These are phyloP conservation scores for Calonectria crousiana DNA, from an alignment of 2,329 filamentous ascomycete genomes.

Conservation along the genomic window DNA sequence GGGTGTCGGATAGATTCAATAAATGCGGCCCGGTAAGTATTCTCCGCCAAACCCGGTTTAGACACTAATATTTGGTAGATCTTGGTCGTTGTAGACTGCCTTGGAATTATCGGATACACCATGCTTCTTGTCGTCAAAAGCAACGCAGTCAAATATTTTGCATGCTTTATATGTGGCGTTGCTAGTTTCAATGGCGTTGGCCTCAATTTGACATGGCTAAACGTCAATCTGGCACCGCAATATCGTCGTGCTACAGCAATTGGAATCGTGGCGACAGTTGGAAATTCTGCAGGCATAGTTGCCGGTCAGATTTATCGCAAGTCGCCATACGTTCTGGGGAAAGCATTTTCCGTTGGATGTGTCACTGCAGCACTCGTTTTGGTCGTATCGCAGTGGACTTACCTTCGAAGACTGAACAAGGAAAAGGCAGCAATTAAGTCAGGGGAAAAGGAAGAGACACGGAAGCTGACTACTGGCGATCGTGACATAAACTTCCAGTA, in stretches of 20 bases:
- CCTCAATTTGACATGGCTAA: slow-evolving; percentile 57
- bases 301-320: slow-evolving; percentile 48
- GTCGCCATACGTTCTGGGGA: slow-evolving; percentile 33
- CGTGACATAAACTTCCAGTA: slow-evolving; percentile 2
- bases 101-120: slow-evolving; percentile 57
- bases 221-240: slow-evolving; percentile 56
- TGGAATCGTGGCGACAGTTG: slow-evolving; percentile 55
- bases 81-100: background rate
- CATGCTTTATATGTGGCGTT: slow-evolving; percentile 58
- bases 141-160: slow-evolving; percentile 61
- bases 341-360: slow-evolving; percentile 1
- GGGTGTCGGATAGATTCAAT: slow-evolving; percentile 58
- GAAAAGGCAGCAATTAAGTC: slow-evolving; percentile 1
- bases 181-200: slow-evolving; percentile 60
- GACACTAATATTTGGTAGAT: background rate
- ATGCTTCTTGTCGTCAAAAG: slow-evolving; percentile 60
- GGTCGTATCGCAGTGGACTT: background rate
- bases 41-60: background rate
- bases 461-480: background rate
- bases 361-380: background rate
- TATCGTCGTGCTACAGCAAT: slow-evolving; percentile 57
- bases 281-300: slow-evolving; percentile 50
- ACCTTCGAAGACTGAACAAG: background rate
- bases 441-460: background rate
- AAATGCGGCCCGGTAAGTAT: slow-evolving; percentile 8